A percentile compares a stretch with the other conserved stretches of the same genome.
phyloP scores from a whole-genome alignment of 352 stramenopile species.

The Pythium myriotylum region DNA sequence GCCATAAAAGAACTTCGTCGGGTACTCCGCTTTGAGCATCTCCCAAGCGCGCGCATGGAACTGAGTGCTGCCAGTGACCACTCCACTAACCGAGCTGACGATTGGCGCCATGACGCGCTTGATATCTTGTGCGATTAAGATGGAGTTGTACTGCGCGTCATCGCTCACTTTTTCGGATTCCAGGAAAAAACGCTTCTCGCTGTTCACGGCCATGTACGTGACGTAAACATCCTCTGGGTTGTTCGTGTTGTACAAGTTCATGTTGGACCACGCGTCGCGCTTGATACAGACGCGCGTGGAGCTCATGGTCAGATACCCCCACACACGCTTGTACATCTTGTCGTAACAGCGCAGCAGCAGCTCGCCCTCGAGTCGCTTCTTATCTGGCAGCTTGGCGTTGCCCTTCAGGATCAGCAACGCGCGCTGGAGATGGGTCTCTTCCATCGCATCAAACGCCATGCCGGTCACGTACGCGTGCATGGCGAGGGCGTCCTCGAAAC shows the following conservation, averaged over 20 bases:
- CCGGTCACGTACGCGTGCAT: slow-evolving; percentile 85
- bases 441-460: slow-evolving; percentile 76
- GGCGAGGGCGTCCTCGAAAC: slow-evolving; percentile 74
- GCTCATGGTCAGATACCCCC: slow-evolving; percentile 68
- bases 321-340: slow-evolving; percentile 88
- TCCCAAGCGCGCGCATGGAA: slow-evolving; percentile 78
- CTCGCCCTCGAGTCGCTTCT: slow-evolving; percentile 68
- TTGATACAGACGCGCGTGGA: slow-evolving; percentile 72
- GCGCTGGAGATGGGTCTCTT: slow-evolving; percentile 71
- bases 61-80: slow-evolving; percentile 76
- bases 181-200: slow-evolving; percentile 79
- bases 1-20: slow-evolving; percentile 88
- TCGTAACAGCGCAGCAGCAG: slow-evolving; percentile 75
- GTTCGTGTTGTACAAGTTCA: slow-evolving; percentile 76
- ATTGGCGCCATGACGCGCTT: slow-evolving; percentile 82
- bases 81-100: slow-evolving; percentile 65
- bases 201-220: slow-evolving; percentile 82
- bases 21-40: slow-evolving; percentile 83
- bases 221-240: slow-evolving; percentile 71
- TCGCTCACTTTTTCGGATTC: slow-evolving; percentile 72
- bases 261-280: slow-evolving; percentile 76
- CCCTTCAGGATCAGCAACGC: slow-evolving; percentile 59
- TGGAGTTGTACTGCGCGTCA: slow-evolving; percentile 72
- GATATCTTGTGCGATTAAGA: slow-evolving; percentile 83
- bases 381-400: slow-evolving; percentile 66